phyloP scores from a whole-genome alignment of 2,329 filamentous ascomycete species.

The Ilyonectria destructans region DNA sequence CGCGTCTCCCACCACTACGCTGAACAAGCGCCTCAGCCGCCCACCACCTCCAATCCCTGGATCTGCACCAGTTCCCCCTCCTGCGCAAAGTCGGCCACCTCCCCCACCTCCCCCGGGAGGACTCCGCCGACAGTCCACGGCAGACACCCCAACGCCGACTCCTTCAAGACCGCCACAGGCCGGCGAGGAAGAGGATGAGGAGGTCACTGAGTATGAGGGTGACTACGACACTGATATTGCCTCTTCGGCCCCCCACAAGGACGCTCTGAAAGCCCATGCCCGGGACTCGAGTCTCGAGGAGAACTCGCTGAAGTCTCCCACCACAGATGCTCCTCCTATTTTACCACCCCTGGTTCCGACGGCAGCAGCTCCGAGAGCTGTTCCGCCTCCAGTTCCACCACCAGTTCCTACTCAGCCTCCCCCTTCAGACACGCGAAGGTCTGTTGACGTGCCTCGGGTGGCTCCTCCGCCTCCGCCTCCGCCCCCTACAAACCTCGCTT shows the following conservation, averaged over 20 bases:
- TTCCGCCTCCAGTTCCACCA: conserved; percentile 78
- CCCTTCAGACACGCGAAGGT: conserved; percentile 71
- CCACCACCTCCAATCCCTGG: conserved; percentile 75
- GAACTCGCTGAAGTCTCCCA: conserved; percentile 73
- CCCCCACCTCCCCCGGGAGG: conserved; percentile 76
- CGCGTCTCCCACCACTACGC: conserved; percentile 60
- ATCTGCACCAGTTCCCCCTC: conserved; percentile 62
- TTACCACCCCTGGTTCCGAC: conserved; percentile 72
- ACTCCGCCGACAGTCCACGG: conserved; percentile 73
- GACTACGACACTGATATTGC: conserved; percentile 99
- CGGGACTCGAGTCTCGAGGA: conserved; percentile 85
- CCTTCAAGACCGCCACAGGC: conserved; percentile 61
- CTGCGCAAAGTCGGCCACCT: conserved; percentile 73
- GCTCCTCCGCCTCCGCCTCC: conserved; percentile 82
- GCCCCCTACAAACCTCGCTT: conserved; percentile 66
- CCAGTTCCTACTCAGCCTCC: conserved; percentile 76
- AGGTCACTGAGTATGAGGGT: conserved; percentile 94
- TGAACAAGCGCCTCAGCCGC: conserved; percentile 71
- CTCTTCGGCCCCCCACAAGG: conserved; percentile 93
- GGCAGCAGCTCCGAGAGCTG: conserved; percentile 69
- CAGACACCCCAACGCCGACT: conserved; percentile 65
- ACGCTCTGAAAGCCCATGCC: conserved; percentile 87
- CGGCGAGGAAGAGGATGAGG: conserved; percentile 80
- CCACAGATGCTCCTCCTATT: conserved; percentile 61
- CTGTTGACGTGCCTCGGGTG: conserved; percentile 79